phyloP scores from a whole-genome alignment of 2,329 filamentous ascomycete genomes.

The Colletotrichum coccodes region DNA sequence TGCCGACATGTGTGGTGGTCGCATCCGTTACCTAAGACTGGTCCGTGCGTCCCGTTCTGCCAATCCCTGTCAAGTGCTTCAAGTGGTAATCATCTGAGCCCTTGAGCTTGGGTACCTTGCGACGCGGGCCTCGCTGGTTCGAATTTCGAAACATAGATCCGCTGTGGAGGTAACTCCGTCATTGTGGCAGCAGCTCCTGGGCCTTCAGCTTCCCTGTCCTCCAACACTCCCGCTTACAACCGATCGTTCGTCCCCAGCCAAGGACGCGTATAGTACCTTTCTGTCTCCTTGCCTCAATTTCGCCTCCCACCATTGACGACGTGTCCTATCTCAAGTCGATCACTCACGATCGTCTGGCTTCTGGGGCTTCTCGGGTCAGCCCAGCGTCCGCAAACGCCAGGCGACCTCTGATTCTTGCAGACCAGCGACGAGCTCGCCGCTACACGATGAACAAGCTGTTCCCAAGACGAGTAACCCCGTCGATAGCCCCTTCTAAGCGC shows the following conservation, averaged over 20 bases:
- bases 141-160: constrained; percentile 9
- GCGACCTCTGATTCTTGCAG: not conserved
- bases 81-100: not conserved
- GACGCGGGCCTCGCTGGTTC: not conserved
- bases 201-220: not conserved
- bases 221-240: not conserved
- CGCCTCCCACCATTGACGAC: not conserved
- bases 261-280: not conserved
- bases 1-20: too few relatives aligned
- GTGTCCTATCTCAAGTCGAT: not conserved
- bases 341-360: not conserved
- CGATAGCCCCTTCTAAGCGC: not conserved
- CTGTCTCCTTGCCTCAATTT: not conserved
- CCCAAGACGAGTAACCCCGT: not conserved
- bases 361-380: not conserved
- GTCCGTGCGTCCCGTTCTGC: constrained; percentile 5
- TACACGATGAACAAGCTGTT: constrained; percentile 10
- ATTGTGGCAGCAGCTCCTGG: constrained; percentile 5
- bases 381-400: not conserved
- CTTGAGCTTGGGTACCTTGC: not conserved
- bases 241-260: not conserved
- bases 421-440: not conserved
- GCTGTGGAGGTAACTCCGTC: constrained; percentile 17
- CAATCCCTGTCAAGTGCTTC: not conserved
- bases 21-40: not conserved